Evolutionary conservation across 1,139 yeast species (phyloP).

Genomic region (Blastobotrys buckinghamii): DNA sequence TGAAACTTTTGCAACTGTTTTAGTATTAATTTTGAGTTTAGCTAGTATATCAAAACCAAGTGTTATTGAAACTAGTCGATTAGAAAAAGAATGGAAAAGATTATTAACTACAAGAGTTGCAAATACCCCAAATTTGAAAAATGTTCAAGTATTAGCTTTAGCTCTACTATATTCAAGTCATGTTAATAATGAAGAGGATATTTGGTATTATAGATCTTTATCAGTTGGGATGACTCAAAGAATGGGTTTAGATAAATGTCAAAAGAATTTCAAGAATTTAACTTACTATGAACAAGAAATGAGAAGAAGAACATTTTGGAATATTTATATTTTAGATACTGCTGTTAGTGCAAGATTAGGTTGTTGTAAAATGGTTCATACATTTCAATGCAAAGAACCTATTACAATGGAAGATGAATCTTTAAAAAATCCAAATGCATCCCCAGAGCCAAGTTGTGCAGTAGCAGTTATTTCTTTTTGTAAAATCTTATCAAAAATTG

Average conservation of each 20-base stretch:
- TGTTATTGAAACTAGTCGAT: slow-evolving; percentile 7
- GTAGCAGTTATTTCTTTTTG: slow-evolving; percentile 49
- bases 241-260: slow-evolving; percentile 78
- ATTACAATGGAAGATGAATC: slow-evolving; percentile 48
- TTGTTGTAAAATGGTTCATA: slow-evolving; percentile 69
- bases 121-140: slow-evolving; percentile 55
- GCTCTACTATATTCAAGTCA: slow-evolving; percentile 68
- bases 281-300: slow-evolving; percentile 59
- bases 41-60: slow-evolving; percentile 22
- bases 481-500: slow-evolving; percentile 64
- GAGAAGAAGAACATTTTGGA: slow-evolving; percentile 79
- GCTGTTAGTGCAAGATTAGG: slow-evolving; percentile 74
- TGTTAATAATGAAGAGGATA: slow-evolving; percentile 65
- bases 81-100: slow-evolving; percentile 31
- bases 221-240: slow-evolving; percentile 83
- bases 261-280: slow-evolving; percentile 67
- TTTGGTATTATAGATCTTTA: slow-evolving; percentile 71
- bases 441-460: slow-evolving; percentile 19
- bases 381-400: slow-evolving; percentile 78
- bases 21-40: slow-evolving; percentile 42
- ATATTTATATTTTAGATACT: slow-evolving; percentile 69
- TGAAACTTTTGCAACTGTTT: slow-evolving; percentile 34
- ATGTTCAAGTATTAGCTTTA: slow-evolving; percentile 63
- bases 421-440: slow-evolving; percentile 15
- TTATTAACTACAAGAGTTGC: slow-evolving; percentile 48